These are phyloP conservation scores for Pseudozyma thailandica DNA, from an alignment of 1,284 basidiomycete genomes.

Conservation along the genomic window DNA sequence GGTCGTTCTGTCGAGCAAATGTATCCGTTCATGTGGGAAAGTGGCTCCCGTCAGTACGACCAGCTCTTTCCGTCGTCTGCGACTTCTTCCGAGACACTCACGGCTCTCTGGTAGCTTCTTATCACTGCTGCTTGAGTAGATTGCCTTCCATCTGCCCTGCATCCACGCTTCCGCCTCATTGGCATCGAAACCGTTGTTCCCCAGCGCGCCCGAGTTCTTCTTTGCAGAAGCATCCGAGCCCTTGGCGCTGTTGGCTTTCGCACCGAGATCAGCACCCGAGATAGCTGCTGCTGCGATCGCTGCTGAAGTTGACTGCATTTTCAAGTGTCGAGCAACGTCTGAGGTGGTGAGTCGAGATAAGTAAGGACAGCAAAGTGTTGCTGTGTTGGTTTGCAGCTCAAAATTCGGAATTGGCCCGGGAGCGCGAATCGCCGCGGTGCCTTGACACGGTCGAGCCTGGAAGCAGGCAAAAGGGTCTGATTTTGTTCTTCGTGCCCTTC, in stretches of 20 bases:
- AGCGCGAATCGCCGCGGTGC: not conserved
- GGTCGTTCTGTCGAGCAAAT: slow-evolving; percentile 24
- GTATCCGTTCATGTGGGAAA: not conserved
- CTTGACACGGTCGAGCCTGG: not conserved
- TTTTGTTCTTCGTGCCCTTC: no score
- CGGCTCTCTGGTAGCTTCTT: slow-evolving; percentile 23
- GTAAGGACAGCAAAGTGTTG: not conserved
- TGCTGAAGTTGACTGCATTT: slow-evolving; percentile 46
- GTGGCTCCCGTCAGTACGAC: not conserved
- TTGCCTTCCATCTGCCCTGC: slow-evolving; percentile 35
- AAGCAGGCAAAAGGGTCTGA: not conserved
- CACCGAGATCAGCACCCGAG: slow-evolving; percentile 34
- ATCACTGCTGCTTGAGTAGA: slow-evolving; percentile 18
- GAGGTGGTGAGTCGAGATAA: no score
- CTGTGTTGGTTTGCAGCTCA: not conserved
- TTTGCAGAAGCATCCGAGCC: slow-evolving; percentile 27
- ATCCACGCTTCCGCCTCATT: slow-evolving; percentile 40
- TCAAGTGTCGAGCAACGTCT: not conserved
- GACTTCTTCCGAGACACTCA: slow-evolving; percentile 11
- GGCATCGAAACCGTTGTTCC: slow-evolving; percentile 32
- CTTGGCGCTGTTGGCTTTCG: slow-evolving; percentile 34
- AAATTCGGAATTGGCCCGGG: not conserved
- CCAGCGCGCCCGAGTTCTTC: slow-evolving; percentile 15
- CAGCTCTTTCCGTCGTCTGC: not conserved
- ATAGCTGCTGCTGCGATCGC: slow-evolving; percentile 43